A percentile compares a stretch with the other conserved stretches of the same genome.
Conservation (phyloP, 306 rosid genomes). For the Ormosia emarginata region DNA sequence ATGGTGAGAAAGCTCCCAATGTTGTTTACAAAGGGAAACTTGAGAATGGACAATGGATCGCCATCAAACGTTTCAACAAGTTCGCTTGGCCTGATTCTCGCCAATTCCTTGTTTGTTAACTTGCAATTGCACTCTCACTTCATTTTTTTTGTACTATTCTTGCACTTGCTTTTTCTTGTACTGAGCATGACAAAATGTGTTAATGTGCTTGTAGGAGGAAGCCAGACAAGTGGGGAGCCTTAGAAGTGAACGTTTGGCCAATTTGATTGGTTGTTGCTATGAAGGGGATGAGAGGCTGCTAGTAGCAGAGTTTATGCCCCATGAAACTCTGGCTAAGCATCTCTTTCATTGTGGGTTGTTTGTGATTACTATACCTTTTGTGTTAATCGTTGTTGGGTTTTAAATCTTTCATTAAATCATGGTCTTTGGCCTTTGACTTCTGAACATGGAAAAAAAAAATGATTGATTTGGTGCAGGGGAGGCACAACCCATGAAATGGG, state of each 20-base stretch:
- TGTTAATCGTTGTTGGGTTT: not conserved
- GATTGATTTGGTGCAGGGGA: slow-evolving; percentile 62
- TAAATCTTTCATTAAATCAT: slow-evolving; percentile 2
- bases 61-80: slow-evolving; percentile 92
- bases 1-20: slow-evolving; percentile 93
- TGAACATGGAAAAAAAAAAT: not conserved
- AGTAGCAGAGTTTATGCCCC: slow-evolving; percentile 86
- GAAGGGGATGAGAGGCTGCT: slow-evolving; percentile 90
- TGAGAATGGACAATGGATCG: slow-evolving; percentile 58
- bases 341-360: slow-evolving; percentile 74
- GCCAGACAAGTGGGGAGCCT: slow-evolving; percentile 76
- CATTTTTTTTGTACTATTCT: not conserved
- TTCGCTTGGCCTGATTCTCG: slow-evolving; percentile 94
- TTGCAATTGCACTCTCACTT: not conserved
- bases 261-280: slow-evolving; percentile 83
- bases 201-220: slow-evolving; percentile 56
- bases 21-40: slow-evolving; percentile 80
- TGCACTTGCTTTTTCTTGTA: not conserved
- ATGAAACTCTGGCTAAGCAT: slow-evolving; percentile 87
- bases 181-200: slow-evolving; percentile 3
- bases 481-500: slow-evolving; percentile 87
- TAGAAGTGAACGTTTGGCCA: slow-evolving; percentile 79
- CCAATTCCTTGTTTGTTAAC: slow-evolving; percentile 76
- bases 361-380: not conserved
- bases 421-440: not conserved